A percentile compares a stretch with the other conserved stretches of the same genome.
Conservation (phyloP, 2,329 filamentous ascomycete genomes). For the Fusarium aywerte region DNA sequence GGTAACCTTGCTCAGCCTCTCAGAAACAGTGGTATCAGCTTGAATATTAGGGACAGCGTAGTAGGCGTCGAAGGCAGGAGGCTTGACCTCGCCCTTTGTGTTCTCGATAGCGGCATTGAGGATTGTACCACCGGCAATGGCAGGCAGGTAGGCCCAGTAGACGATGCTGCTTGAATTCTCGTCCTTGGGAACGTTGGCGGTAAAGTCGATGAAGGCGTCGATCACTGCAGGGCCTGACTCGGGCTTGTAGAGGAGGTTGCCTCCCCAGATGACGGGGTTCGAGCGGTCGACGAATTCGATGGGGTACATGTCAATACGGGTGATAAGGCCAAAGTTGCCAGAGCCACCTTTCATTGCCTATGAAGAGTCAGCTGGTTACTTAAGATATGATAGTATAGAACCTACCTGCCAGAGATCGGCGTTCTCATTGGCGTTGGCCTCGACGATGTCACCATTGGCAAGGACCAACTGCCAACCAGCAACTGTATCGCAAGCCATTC, state of each 20-base stretch:
- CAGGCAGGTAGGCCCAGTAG: conserved; percentile 50
- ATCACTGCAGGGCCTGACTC: conserved; percentile 38
- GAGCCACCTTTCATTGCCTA: conserved; percentile 59
- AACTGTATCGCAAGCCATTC: conserved; percentile 55
- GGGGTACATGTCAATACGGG: conserved; percentile 49
- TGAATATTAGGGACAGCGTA: conserved; percentile 38
- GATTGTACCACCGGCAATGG: conserved; percentile 45
- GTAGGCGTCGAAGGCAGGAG: conserved; percentile 48
- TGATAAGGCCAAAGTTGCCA: conserved; percentile 58
- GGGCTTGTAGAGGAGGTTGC: conserved; percentile 45
- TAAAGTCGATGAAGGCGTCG: conserved; percentile 50
- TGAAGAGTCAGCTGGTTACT: neutral
- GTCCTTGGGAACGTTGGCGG: conserved; percentile 47
- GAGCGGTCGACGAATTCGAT: conserved; percentile 45
- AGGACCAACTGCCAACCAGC: conserved; percentile 58
- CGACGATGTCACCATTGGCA: conserved; percentile 55
- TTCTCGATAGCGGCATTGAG: conserved; percentile 50
- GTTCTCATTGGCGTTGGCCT: conserved; percentile 54
- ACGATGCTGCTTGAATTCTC: conserved; percentile 50
- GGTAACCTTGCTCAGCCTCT: conserved; percentile 47
- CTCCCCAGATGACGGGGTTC: conserved; percentile 49
- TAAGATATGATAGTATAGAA: neutral
- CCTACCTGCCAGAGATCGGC: conserved; percentile 55
- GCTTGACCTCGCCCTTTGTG: conserved; percentile 42
- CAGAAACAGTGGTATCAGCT: conserved; percentile 46